Percentiles rank a stretch among this genome's conserved stretches.
Conservation (phyloP, 2,329 filamentous ascomycete genomes). For the Lizonia empirigonia region DNA sequence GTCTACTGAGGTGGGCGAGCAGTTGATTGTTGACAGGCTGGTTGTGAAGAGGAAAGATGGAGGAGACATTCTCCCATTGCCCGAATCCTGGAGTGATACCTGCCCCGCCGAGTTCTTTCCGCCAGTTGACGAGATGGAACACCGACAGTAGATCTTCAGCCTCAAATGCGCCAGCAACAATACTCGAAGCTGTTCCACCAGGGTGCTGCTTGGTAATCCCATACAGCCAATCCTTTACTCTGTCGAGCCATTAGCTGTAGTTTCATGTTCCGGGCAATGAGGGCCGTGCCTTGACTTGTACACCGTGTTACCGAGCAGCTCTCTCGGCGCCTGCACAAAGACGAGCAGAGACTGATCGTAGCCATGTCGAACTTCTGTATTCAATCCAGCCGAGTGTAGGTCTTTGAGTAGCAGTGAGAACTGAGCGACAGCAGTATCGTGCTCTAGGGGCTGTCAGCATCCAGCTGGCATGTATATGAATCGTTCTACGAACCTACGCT, state of each 20-base stretch:
- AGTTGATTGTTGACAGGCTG: constrained; percentile 74
- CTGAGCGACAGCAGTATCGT: constrained; percentile 27
- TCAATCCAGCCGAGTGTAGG: constrained; percentile 35
- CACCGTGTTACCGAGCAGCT: constrained; percentile 39
- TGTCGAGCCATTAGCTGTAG: constrained; percentile 34
- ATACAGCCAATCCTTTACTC: constrained; percentile 84
- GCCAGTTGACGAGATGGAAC: constrained; percentile 77
- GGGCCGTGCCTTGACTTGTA: constrained; percentile 37
- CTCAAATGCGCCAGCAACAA: constrained; percentile 70
- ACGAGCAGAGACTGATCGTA: constrained; percentile 39
- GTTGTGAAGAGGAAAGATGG: constrained; percentile 81
- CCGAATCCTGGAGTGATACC: constrained; percentile 73
- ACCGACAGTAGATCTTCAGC: constrained; percentile 79
- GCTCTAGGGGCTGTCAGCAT: constrained; percentile 19
- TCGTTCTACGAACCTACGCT: constrained; percentile 29
- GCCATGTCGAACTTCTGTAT: constrained; percentile 40
- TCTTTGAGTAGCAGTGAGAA: constrained; percentile 31
- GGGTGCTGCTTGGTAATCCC: constrained; percentile 72
- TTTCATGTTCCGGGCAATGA: not conserved
- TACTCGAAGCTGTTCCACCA: constrained; percentile 43
- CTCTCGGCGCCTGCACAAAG: constrained; percentile 38
- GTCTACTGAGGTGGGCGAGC: constrained; percentile 75
- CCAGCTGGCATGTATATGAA: no score
- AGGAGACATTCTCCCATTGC: constrained; percentile 73
- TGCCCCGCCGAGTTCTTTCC: constrained; percentile 75